Conservation (phyloP, 441 rosid genomes). For the Theobroma grandiflorum region DNA sequence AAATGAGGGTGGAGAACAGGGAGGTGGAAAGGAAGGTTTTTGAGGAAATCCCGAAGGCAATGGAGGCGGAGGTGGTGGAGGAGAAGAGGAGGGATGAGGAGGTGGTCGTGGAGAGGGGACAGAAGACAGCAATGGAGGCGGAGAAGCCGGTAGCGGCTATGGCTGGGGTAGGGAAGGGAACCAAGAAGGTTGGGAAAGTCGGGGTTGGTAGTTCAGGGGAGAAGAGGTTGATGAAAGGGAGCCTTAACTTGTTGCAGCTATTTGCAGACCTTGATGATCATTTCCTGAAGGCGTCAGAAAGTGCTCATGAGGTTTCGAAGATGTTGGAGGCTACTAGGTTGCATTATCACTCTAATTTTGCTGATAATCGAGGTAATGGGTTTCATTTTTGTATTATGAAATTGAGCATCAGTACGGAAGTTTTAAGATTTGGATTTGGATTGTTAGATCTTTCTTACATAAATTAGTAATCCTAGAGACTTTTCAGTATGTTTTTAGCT, state of each 20-base stretch:
- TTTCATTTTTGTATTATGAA: neutral
- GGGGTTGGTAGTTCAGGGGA: constrained; percentile 34
- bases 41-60: constrained; percentile 34
- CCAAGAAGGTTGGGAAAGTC: constrained; percentile 51
- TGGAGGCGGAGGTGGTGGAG: constrained; percentile 32
- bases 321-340: constrained; percentile 92
- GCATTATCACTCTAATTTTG: constrained; percentile 97
- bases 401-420: neutral
- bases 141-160: constrained; percentile 30
- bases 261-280: constrained; percentile 81
- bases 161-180: constrained; percentile 43
- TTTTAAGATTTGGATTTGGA: neutral
- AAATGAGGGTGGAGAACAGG: constrained; percentile 35
- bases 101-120: constrained; percentile 19
- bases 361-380: constrained; percentile 72
- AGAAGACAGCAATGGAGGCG: constrained; percentile 29
- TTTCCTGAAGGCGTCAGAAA: constrained; percentile 85
- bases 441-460: neutral
- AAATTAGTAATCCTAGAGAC: neutral
- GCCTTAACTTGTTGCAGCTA: constrained; percentile 51
- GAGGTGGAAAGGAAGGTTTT: constrained; percentile 35
- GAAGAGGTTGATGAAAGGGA: constrained; percentile 49
- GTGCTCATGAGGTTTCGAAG: constrained; percentile 93
- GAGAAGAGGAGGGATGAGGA: constrained; percentile 27
- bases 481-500: neutral